Conservation (phyloP, 805 yeast species). For the Ascoidea asiatica region DNA sequence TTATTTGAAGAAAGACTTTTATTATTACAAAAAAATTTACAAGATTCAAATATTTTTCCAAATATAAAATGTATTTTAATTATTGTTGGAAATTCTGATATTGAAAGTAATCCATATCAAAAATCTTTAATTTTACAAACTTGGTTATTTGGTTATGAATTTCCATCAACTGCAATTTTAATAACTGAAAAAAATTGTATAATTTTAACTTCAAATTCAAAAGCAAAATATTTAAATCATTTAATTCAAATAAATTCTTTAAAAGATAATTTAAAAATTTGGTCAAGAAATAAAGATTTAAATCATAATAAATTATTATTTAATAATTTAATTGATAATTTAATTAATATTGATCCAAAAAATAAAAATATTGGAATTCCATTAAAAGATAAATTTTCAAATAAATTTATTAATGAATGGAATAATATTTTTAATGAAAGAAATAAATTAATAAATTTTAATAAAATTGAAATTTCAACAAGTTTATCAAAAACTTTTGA, state of each 20-base stretch:
- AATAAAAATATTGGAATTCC: constrained; percentile 52
- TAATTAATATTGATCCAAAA: constrained; percentile 24
- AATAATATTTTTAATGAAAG: constrained; percentile 24
- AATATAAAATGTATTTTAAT: constrained; percentile 36
- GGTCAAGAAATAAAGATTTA: constrained; percentile 72
- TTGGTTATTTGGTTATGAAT: constrained; percentile 91
- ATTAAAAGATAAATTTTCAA: constrained; percentile 64
- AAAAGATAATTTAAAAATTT: constrained; percentile 24
- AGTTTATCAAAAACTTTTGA: constrained; percentile 51
- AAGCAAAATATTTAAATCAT: constrained; percentile 64
- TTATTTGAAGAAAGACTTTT: constrained; percentile 7
- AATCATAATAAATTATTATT: constrained; percentile 62
- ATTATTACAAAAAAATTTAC: constrained; percentile 21
- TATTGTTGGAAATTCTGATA: constrained; percentile 71
- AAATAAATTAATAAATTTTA: constrained; percentile 20
- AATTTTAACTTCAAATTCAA: constrained; percentile 70
- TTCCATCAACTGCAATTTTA: constrained; percentile 76
- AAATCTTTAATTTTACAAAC: constrained; percentile 77
- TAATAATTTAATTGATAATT: constrained; percentile 29
- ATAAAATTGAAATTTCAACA: constrained; percentile 34
- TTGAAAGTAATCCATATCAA: constrained; percentile 81
- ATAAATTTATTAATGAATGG: constrained; percentile 84
- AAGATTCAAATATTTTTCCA: constrained; percentile 18
- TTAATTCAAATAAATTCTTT: constrained; percentile 32
- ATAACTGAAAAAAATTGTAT: constrained; percentile 45